Evolutionary conservation across 345 rosid species (phyloP).

Genomic region (Populus deltoides): DNA sequence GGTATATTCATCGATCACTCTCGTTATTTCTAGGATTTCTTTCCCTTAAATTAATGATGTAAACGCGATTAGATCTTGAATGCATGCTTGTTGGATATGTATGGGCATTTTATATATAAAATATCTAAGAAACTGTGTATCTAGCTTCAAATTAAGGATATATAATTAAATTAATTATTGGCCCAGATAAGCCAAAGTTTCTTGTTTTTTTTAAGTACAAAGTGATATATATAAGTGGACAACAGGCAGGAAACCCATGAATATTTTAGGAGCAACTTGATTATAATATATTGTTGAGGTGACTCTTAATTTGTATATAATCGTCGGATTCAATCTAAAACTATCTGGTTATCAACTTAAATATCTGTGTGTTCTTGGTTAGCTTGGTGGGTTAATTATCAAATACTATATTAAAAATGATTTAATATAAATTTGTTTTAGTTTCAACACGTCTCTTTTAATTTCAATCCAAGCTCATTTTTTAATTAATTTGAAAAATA

Average conservation of each 20-base stretch:
- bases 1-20: neutral
- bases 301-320: neutral
- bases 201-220: neutral
- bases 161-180: neutral
- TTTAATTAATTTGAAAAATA: too few species aligned
- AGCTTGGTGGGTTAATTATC: too few species aligned
- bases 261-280: slow-evolving; percentile 3
- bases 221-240: neutral
- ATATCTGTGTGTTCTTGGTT: too few species aligned
- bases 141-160: neutral
- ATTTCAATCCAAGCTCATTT: too few species aligned
- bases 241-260: neutral
- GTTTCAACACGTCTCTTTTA: too few species aligned
- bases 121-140: neutral
- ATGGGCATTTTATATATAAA: neutral
- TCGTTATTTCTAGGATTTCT: neutral
- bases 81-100: neutral
- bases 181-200: neutral
- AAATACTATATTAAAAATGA: too few species aligned
- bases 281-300: slow-evolving; percentile 1
- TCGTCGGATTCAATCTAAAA: too few species aligned
- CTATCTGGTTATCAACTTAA: too few species aligned
- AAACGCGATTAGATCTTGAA: neutral
- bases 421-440: too few species aligned
- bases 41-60: neutral